Percentiles rank a stretch among this genome's conserved stretches.
phyloP scores from a whole-genome alignment of 495 filamentous ascomycete genomes.

The Umbilicaria muhlenbergii region DNA sequence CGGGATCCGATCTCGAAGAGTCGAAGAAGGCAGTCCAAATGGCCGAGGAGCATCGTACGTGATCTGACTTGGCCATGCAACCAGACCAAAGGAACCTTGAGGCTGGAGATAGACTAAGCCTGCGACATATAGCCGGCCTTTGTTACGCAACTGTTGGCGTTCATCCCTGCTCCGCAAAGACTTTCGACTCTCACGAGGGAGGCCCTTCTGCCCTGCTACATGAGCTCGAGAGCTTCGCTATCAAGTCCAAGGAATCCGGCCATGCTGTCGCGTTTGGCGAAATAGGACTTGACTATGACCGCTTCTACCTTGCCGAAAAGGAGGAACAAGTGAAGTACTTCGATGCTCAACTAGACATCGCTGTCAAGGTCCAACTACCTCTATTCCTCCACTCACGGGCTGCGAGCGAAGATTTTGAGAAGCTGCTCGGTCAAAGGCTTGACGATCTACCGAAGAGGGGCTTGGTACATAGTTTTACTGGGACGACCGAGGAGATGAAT shows the following conservation, averaged over 20 bases:
- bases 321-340: constrained; percentile 78
- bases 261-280: constrained; percentile 76
- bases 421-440: constrained; percentile 36
- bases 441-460: constrained; percentile 49
- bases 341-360: constrained; percentile 60
- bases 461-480: constrained; percentile 84
- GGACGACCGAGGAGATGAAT: constrained; percentile 66
- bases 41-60: constrained; percentile 54
- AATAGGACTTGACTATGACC: constrained; percentile 91
- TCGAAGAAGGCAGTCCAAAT: constrained; percentile 60
- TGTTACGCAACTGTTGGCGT: constrained; percentile 85
- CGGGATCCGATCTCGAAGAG: constrained; percentile 74
- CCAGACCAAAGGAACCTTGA: neutral
- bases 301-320: constrained; percentile 59
- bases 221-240: constrained; percentile 42
- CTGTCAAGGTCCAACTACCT: constrained; percentile 61
- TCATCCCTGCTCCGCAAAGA: constrained; percentile 69
- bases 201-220: constrained; percentile 41
- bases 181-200: constrained; percentile 43
- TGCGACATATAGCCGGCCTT: constrained; percentile 40
- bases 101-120: constrained; percentile 3
- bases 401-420: constrained; percentile 66
- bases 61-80: neutral
- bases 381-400: constrained; percentile 85
- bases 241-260: constrained; percentile 27